Evolutionary conservation across 2,329 filamentous ascomycete species (phyloP), one percentile per base, ranked within the genome.

Genomic region (Phyllosticta paracitricarpa): DNA sequence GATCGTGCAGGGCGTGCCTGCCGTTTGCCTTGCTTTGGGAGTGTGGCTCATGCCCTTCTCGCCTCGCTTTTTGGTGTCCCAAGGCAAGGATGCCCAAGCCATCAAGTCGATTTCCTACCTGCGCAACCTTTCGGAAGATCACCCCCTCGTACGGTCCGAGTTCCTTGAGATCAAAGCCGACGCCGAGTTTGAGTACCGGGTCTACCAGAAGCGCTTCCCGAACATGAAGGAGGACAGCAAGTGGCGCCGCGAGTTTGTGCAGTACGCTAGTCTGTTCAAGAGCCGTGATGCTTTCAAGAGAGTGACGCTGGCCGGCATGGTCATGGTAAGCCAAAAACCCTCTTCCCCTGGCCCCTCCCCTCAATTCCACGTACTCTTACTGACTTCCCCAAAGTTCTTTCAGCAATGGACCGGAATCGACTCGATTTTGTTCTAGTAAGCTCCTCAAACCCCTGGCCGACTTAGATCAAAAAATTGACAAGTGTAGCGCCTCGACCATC

Each of bases 271-370:
- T 33, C 80, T 81, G 54, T 68, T 76, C 54, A 71, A 69, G 26
- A 77, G 75, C 8, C 74, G 69, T 74, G 79, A 81, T 63, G 81
- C 81, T 67, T 73, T 82, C 63, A 79, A 78, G 70, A 73, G 78
- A 48, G 76, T 79, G 3, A 63, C 72, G 6, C 77, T 72, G 9
- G 78, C 86, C 4, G 77, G 85, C 65, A 85, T 89, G 64, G 88
- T 86, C 63, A 68, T 90, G 51, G 89, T 88, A 70, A 87, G 80
- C 35, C 35, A 12, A 35, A 14, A 48, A 48, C 14, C 35, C 35
- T 14, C 14, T 35, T 3, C 33, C 3, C 33, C 33, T 8, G 9
- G 5, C 9, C 33, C 4, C 33, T 3, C 33, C 14, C 14, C 9
- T 12, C 33, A 5, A n/a, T 70, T 70, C 9, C 75, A 76, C 35